These are phyloP conservation scores for Chytriomyces sp. DNA, from an alignment of 192 early-diverging fungal genomes.

Conservation along the genomic window DNA sequence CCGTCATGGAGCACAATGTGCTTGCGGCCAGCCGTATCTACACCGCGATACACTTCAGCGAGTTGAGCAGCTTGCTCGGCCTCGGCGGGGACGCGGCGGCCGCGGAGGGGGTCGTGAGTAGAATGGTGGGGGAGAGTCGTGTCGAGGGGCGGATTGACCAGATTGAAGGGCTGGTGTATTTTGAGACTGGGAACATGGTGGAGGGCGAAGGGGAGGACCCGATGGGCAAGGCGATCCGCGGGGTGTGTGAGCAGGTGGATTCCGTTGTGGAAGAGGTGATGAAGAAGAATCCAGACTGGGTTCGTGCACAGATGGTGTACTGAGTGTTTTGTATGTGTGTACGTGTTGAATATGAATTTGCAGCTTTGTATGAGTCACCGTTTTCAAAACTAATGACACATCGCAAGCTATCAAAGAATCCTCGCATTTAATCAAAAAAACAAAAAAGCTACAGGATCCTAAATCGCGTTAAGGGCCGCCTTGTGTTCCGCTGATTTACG, in stretches of 20 bases:
- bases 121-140: conserved; percentile 89
- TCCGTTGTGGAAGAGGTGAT: conserved; percentile 36
- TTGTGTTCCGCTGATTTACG: too few species aligned
- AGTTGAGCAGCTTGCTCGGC: conserved; percentile 77
- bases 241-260: conserved; percentile 57
- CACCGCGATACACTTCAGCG: conserved; percentile 86
- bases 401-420: too few species aligned
- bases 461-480: too few species aligned
- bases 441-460: too few species aligned
- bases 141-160: conserved; percentile 93
- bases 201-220: conserved; percentile 12
- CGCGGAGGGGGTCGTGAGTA: conserved; percentile 82
- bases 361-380: too few species aligned
- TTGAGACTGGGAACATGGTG: too few species aligned
- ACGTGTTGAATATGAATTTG: too few species aligned
- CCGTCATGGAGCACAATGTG: conserved; percentile 93
- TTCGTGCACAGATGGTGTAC: background rate
- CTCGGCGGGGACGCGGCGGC: conserved; percentile 65
- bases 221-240: conserved; percentile 53
- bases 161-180: conserved; percentile 81
- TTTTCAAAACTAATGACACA: too few species aligned
- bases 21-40: conserved; percentile 89
- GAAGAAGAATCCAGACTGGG: conserved; percentile 19
- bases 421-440: too few species aligned
- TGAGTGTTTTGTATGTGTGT: too few species aligned